phyloP scores from a whole-genome alignment of 495 filamentous ascomycete genomes.

The Neurospora sp. region DNA sequence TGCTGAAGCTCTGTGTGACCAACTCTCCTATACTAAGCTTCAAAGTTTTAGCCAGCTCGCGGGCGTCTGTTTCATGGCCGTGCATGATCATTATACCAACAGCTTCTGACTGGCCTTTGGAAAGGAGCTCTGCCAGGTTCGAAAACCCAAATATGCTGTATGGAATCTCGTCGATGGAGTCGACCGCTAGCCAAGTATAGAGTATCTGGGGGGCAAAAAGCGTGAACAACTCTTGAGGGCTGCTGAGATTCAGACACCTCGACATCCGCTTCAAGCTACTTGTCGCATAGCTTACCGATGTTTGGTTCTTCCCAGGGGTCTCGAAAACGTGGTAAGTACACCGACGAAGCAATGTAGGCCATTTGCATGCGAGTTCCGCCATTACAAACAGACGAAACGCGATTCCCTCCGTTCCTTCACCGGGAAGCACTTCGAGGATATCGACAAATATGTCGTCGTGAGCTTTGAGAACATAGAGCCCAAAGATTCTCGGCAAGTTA shows the following conservation, averaged over 20 bases:
- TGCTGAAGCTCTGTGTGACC: conserved; percentile 60
- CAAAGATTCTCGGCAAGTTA: conserved; percentile 64
- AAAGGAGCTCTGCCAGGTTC: conserved; percentile 56
- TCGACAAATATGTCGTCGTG: conserved; percentile 79
- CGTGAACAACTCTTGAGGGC: conserved; percentile 62
- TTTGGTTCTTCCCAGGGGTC: conserved; percentile 57
- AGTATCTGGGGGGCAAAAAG: conserved; percentile 88
- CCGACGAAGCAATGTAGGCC: conserved; percentile 71
- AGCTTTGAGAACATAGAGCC: conserved; percentile 61
- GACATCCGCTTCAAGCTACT: conserved; percentile 60
- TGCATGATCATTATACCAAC: conserved; percentile 80
- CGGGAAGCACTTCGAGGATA: conserved; percentile 60
- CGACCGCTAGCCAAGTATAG: conserved; percentile 73
- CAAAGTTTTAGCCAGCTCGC: conserved; percentile 47
- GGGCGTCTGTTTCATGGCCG: conserved; percentile 51
- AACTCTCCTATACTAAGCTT: conserved; percentile 45
- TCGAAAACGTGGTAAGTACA: conserved; percentile 91
- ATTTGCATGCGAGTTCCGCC: conserved; percentile 60
- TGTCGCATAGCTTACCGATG: conserved; percentile 56
- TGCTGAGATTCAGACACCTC: conserved; percentile 47
- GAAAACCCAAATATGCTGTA: conserved; percentile 73
- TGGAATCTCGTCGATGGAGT: conserved; percentile 57
- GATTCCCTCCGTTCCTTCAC: conserved; percentile 68
- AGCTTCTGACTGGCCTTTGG: conserved; percentile 67
- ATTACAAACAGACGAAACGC: conserved; percentile 71